Conservation (phyloP, 768 basidiomycete genomes). For the Leucosporidium yakuticum region DNA sequence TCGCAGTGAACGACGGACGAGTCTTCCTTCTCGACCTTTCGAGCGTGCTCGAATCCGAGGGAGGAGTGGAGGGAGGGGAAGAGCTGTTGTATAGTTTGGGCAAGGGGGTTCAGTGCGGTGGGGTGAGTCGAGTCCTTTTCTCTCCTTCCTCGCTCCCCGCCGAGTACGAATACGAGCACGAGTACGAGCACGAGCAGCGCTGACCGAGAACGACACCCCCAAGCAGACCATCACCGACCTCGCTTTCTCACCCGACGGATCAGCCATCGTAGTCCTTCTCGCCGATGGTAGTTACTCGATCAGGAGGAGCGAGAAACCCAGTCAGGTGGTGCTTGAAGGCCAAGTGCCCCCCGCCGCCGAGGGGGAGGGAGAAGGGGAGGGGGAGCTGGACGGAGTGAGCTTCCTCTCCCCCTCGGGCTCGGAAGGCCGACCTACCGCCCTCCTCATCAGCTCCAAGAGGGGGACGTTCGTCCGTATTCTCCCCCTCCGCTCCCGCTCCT, state of each 20-base stretch:
- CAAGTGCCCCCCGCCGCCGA: background rate
- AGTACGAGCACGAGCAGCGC: too few species aligned
- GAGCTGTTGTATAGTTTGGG: background rate
- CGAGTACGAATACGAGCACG: too few species aligned
- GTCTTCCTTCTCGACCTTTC: background rate
- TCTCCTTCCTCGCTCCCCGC: too few species aligned
- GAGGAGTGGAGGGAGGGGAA: background rate
- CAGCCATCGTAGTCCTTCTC: constrained; percentile 1
- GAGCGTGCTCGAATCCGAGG: too few species aligned
- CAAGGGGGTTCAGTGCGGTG: background rate
- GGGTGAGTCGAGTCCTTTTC: background rate
- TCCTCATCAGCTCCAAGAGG: background rate
- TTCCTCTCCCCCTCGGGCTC: background rate
- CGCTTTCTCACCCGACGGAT: constrained; percentile 12
- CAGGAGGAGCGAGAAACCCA: background rate
- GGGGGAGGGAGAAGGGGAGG: too few species aligned
- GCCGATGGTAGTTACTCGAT: background rate
- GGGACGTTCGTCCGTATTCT: constrained; percentile 6
- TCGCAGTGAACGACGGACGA: background rate
- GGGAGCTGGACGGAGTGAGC: background rate
- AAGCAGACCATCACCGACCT: constrained; percentile 9
- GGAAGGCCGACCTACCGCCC: background rate
- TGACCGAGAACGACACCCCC: background rate
- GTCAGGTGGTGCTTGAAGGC: background rate
- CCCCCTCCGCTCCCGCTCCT: background rate